Base-by-base conservation (phyloP, 2,329 filamentous ascomycete species). In the Mollisiaceae sp. region DNA sequence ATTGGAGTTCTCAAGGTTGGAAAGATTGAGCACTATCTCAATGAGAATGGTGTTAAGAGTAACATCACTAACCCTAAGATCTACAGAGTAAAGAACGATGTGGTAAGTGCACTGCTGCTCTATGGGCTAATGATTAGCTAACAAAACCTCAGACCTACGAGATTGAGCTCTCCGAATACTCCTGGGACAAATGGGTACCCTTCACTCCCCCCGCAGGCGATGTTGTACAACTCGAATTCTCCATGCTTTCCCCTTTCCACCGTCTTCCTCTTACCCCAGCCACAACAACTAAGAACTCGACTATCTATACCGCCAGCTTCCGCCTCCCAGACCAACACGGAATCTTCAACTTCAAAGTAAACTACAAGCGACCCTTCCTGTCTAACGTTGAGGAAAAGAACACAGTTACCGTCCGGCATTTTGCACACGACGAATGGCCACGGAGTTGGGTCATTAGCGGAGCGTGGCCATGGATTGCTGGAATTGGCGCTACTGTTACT, bases 161-260 rank as follows among this genome's bases (percentile, higher is more conserved):
- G 71, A 94, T 98, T 76, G 94, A 94, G 70, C 75, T 99, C 62
- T 97, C 94, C 32, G 93, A 97, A 79, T 97, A 93, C 78, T 80
- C 80, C 59, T 89, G 88, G 81, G 87, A 92, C 77, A 86, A 88
- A 75, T 96, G 89, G 82, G 80, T 82, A 6, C 91, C 94, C 55
- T 97, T 93, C 80, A 82, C 82, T 47, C 82, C 91, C 22, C 89
- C 92, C 24, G 76, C 83, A 9, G 83, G 80, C 68, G 95, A 99
- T 77, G 84, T 83, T 35, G 77, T 99, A 39, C 95, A 99, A 79
- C 91, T 99, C 68, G 95, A 99, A 79, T 97, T 98, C 83, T 94
- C 89, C 82, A 99, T 98, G 95, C 90, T 99, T 56, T 97, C 94
- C 1, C 94, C 95, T 64, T 98, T 97, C 87, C 91, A 97, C 82